Conservation (phyloP, 768 basidiomycete species). For the Suillus variegatus region DNA sequence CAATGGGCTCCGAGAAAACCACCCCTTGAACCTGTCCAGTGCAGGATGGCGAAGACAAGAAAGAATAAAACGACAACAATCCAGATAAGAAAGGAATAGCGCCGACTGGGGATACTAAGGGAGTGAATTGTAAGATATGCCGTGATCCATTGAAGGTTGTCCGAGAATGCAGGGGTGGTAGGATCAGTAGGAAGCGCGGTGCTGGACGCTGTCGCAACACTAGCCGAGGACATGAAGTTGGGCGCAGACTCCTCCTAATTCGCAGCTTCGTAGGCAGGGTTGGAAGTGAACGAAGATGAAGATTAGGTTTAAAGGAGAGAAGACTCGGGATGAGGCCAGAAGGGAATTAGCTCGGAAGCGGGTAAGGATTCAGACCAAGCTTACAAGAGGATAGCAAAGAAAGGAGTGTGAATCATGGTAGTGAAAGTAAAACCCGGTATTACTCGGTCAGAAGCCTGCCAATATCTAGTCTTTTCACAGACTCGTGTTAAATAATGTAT, state of each 20-base stretch:
- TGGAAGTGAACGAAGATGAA: not conserved
- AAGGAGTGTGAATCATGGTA: not conserved
- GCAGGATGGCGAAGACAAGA: conserved; percentile 41
- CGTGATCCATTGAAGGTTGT: conserved; percentile 53
- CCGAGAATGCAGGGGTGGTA: conserved; percentile 42
- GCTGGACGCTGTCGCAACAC: conserved; percentile 1
- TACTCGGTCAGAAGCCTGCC: not conserved
- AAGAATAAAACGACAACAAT: conserved; percentile 46
- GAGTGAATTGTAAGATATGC: conserved; percentile 60
- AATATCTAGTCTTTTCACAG: not conserved
- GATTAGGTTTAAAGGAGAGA: not conserved
- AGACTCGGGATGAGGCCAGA: not conserved
- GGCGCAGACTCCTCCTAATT: not conserved
- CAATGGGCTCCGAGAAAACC: conserved; percentile 53
- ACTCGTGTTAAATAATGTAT: not conserved
- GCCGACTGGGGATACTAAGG: conserved; percentile 50
- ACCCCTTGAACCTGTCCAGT: conserved; percentile 42
- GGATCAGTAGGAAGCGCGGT: conserved; percentile 35
- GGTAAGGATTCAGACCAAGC: not conserved
- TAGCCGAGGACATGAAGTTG: conserved; percentile 8
- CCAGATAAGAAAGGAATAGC: conserved; percentile 64
- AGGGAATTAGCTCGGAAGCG: not conserved
- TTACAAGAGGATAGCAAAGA: not conserved
- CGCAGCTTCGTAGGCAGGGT: not conserved
- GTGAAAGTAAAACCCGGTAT: not conserved